Evolutionary conservation across 2,329 filamentous ascomycete genomes (phyloP).

Genomic region (Aspergillus thermomutatus): DNA sequence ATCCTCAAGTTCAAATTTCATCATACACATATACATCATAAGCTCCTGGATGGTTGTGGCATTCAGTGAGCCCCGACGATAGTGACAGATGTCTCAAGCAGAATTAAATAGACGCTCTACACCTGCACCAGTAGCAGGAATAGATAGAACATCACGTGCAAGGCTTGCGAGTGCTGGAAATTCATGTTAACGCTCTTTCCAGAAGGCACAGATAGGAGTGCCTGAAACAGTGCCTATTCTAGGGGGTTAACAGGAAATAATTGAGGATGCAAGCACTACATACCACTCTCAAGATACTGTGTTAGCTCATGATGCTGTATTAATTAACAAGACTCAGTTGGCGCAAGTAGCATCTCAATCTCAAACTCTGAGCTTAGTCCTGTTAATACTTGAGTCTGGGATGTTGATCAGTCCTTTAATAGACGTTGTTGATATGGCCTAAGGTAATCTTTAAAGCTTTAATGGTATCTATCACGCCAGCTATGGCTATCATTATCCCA

Average conservation of each 20-base stretch:
- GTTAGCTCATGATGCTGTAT: not conserved
- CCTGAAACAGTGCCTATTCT: not conserved
- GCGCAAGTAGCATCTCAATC: not conserved
- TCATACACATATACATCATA: conserved; percentile 6
- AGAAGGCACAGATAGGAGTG: not conserved
- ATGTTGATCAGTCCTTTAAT: not conserved
- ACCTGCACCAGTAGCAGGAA: not conserved
- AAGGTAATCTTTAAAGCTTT: conserved; percentile 3
- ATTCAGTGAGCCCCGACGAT: conserved; percentile 2
- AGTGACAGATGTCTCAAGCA: conserved; percentile 7
- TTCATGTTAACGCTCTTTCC: conserved; percentile 1
- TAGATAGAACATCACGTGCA: too few species aligned
- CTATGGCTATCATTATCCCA: conserved; percentile 3
- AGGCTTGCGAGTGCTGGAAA: conserved; percentile 1
- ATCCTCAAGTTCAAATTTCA: not conserved
- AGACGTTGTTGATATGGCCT: not conserved
- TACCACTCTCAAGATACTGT: not conserved
- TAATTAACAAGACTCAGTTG: not conserved
- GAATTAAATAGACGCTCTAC: conserved; percentile 9
- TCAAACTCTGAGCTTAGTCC: too few species aligned
- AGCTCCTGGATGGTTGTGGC: conserved; percentile 1
- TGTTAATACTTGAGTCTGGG: not conserved
- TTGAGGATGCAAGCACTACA: not conserved
- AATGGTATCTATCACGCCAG: conserved; percentile 1
- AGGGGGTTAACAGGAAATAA: too few species aligned